Conservation (phyloP, 2,329 filamentous ascomycete genomes). For the Diaporthe velutina region DNA sequence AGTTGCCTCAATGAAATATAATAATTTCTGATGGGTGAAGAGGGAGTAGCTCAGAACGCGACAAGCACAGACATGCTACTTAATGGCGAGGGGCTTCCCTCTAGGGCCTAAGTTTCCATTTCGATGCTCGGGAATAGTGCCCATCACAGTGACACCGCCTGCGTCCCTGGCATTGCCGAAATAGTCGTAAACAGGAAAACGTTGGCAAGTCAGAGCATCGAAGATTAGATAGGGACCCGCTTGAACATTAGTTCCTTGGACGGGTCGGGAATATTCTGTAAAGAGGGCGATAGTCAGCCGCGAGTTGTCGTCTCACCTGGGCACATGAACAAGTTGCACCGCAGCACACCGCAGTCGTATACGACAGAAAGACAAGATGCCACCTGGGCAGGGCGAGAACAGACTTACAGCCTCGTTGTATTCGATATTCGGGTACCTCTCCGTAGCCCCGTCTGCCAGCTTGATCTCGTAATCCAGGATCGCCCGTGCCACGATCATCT, state of each 20-base stretch:
- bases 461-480: constrained; percentile 48
- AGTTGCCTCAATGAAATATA: neutral
- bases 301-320: neutral
- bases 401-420: constrained; percentile 37
- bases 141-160: neutral
- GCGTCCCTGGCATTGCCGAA: neutral
- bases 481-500: constrained; percentile 50
- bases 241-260: constrained; percentile 45
- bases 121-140: neutral
- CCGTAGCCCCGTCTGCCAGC: constrained; percentile 42
- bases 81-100: neutral
- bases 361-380: neutral
- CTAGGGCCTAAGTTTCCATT: neutral
- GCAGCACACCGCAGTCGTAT: neutral
- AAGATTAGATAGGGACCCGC: constrained; percentile 32
- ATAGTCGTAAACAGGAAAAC: neutral
- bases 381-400: neutral
- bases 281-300: neutral
- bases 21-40: neutral
- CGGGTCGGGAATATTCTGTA: constrained; percentile 43
- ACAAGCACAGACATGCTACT: neutral
- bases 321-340: neutral
- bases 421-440: constrained; percentile 45
- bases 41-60: neutral
- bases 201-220: neutral